phyloP scores from a whole-genome alignment of 768 basidiomycete species.

The Psilocybe subaeruginosa region DNA sequence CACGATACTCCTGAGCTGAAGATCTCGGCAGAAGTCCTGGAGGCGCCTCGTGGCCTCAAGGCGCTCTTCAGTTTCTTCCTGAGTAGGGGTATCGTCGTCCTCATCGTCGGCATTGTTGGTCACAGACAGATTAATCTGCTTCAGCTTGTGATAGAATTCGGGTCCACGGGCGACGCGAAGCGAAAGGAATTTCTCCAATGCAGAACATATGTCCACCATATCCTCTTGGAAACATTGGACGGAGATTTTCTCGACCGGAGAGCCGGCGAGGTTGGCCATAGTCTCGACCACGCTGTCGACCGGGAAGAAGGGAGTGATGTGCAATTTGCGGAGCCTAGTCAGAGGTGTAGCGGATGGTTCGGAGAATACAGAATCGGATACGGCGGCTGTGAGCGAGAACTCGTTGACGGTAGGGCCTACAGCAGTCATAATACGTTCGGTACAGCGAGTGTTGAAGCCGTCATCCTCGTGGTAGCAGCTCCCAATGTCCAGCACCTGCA shows the following conservation, averaged over 20 bases:
- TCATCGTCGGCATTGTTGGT: constrained; percentile 38
- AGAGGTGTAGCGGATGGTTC: constrained; percentile 48
- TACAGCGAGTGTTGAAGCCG: constrained; percentile 55
- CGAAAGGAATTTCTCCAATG: constrained; percentile 58
- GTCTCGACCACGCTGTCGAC: constrained; percentile 63
- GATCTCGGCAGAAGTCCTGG: constrained; percentile 52
- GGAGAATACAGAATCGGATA: constrained; percentile 45
- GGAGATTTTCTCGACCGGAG: constrained; percentile 60
- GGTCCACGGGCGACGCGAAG: constrained; percentile 51
- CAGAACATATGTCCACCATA: constrained; percentile 60
- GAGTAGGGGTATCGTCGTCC: constrained; percentile 17
- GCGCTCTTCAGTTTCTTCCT: constrained; percentile 42
- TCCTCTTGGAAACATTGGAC: constrained; percentile 67
- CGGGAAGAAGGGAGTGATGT: constrained; percentile 65
- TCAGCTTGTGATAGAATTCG: constrained; percentile 52
- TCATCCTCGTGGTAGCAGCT: constrained; percentile 57
- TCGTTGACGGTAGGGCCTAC: constrained; percentile 58
- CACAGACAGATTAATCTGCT: constrained; percentile 47
- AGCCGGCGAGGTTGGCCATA: constrained; percentile 57
- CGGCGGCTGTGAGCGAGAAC: constrained; percentile 54
- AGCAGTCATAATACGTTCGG: constrained; percentile 62
- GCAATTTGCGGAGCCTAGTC: constrained; percentile 53
- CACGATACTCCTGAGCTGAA: constrained; percentile 43
- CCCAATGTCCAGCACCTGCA: constrained; percentile 61
- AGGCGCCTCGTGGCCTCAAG: constrained; percentile 34